A percentile compares a stretch with the other conserved stretches of the same genome.
Evolutionary conservation across 164 flowering plant species (phyloP).

Genomic region (Magnolia kwangsiensis): DNA sequence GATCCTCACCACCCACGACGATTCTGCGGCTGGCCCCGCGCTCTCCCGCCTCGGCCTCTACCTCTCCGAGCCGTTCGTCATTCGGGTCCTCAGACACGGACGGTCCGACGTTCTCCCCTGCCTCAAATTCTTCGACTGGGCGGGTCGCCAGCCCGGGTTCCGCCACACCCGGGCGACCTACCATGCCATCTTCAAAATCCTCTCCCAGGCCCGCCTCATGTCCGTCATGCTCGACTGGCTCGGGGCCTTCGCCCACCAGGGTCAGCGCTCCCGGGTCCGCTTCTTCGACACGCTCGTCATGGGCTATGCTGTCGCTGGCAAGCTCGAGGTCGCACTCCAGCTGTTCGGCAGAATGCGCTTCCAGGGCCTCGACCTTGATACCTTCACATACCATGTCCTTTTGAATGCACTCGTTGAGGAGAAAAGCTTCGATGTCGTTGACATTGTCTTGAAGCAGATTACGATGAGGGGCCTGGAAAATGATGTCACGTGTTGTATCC

Average conservation of each 20-base stretch:
- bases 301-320: slow-evolving; percentile 78
- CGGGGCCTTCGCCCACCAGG: slow-evolving; percentile 16
- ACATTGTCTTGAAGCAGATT: slow-evolving; percentile 49
- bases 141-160: slow-evolving; percentile 63
- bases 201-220: slow-evolving; percentile 42
- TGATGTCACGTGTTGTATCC: slow-evolving; percentile 40
- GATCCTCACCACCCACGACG: slow-evolving; percentile 20
- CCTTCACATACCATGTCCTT: slow-evolving; percentile 60
- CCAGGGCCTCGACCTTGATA: slow-evolving; percentile 61
- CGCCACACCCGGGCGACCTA: slow-evolving; percentile 62
- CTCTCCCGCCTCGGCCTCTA: slow-evolving; percentile 38
- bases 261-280: slow-evolving; percentile 20
- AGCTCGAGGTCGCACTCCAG: slow-evolving; percentile 60
- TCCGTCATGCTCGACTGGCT: slow-evolving; percentile 53
- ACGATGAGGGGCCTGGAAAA: slow-evolving; percentile 40
- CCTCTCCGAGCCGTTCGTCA: slow-evolving; percentile 42
- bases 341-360: slow-evolving; percentile 77
- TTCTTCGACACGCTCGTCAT: slow-evolving; percentile 58
- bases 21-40: slow-evolving; percentile 24
- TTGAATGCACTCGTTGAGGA: slow-evolving; percentile 71
- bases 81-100: slow-evolving; percentile 28
- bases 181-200: slow-evolving; percentile 60
- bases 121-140: slow-evolving; percentile 90
- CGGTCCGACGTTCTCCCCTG: slow-evolving; percentile 47
- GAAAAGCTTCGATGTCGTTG: slow-evolving; percentile 40